These are phyloP conservation scores for Fallopia convolvulus DNA, from an alignment of 148 eudicot species.

Conservation along the genomic window DNA sequence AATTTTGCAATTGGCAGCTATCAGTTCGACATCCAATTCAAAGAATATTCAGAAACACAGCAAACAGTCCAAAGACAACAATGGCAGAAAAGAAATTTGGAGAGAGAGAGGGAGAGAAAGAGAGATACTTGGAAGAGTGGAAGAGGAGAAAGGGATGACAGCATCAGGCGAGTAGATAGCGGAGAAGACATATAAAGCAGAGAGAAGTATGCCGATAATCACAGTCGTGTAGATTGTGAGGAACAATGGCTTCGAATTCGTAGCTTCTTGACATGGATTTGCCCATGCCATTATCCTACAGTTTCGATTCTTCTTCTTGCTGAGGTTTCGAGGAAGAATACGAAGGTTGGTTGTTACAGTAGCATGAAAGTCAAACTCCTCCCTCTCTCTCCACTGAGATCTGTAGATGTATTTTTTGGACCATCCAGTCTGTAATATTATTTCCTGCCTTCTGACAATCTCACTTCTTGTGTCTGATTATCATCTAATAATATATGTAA, in stretches of 20 bases:
- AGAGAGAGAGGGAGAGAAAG: slow-evolving; percentile 7
- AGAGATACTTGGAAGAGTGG: slow-evolving; percentile 1
- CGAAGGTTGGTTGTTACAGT: not conserved
- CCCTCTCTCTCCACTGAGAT: not conserved
- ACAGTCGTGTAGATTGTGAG: slow-evolving; percentile 64
- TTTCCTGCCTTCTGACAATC: not conserved
- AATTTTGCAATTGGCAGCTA: not conserved
- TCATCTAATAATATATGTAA: no score
- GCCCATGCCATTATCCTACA: slow-evolving; percentile 37
- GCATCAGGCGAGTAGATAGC: slow-evolving; percentile 48
- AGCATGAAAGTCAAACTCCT: not conserved
- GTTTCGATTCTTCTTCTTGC: not conserved
- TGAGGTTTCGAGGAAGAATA: not conserved
- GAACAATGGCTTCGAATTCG: slow-evolving; percentile 73
- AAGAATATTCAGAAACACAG: not conserved
- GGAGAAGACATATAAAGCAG: slow-evolving; percentile 71
- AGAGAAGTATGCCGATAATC: slow-evolving; percentile 50
- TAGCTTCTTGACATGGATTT: slow-evolving; percentile 37
- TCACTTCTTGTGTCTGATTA: not conserved
- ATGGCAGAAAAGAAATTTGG: not conserved
- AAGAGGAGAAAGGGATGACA: slow-evolving; percentile 25
- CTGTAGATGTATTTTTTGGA: not conserved
- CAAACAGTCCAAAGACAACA: not conserved
- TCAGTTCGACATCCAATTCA: not conserved
- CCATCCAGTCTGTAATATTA: not conserved